Base-by-base conservation (phyloP, 2,329 filamentous ascomycete species). In the Pestalotiopsis fici region DNA sequence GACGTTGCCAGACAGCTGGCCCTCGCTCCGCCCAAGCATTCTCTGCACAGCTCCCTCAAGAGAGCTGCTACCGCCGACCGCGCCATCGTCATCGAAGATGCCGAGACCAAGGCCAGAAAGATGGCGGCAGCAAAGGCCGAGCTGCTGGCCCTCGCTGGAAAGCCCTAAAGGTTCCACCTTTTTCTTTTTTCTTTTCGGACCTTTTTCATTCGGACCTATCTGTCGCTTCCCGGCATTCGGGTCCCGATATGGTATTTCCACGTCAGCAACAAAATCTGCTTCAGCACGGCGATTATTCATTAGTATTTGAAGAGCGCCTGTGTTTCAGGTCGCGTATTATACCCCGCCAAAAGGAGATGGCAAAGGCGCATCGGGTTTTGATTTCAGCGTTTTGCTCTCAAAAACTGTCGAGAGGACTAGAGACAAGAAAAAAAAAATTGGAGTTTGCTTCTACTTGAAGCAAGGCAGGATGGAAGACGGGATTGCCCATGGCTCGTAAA, bases 91-190 rank as follows among this genome's bases (percentile, higher is more conserved):
- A 72, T 78, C 21, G 69, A 76, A 47, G 73, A 77, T 67, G 74
- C 77, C 59, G 80, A 80, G 59, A 74, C 76, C 67, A 77, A 79
- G 50, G 75, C 76, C 18, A 75, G 74, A 67, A 80, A 82, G 59
- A 78, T 87, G 50, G 83, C 84, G 64, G 79, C 80, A 43, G 80
- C 79, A 31, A 88, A 88, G 80, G 77, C 74, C 68, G 79, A 85
- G 39, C 77, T 88, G 18, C 79, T 84, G 18, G 78, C 78, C 27
- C 70, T 74, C 18, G 73, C 69, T 47, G 71, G 73, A 9, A 71
- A 71, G 18, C 55, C 71, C 56, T 77, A 59, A 72, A 12, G 57
- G 31, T 50, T 50, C 43, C 43, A 50, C 43, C 43, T 50, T 50
- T 50, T 50, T n/a, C 27, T 13, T 59, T 18, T 31, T 21, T 27